Percentiles rank a stretch among this genome's conserved stretches.
Conservation (phyloP, 1,284 basidiomycete genomes). For the Psilocybe mexicana region DNA sequence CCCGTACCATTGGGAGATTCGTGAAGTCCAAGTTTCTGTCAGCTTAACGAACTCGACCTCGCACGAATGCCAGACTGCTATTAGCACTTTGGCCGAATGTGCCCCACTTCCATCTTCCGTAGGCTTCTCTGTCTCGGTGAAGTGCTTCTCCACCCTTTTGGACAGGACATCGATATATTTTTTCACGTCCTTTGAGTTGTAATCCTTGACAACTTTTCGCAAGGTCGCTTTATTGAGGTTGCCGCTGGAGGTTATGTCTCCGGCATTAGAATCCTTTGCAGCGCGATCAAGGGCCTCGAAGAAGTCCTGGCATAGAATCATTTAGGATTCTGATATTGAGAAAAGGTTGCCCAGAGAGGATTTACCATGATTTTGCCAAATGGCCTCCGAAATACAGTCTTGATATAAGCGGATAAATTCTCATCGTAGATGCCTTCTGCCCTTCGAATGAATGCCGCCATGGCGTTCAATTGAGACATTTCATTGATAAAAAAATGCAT, state of each 20-base stretch:
- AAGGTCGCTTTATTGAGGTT: slow-evolving; percentile 78
- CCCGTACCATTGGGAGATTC: slow-evolving; percentile 77
- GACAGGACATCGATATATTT: slow-evolving; percentile 85
- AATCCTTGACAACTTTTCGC: slow-evolving; percentile 87
- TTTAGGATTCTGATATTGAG: slow-evolving; percentile 1
- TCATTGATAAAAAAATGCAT: slow-evolving; percentile 93
- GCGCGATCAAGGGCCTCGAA: slow-evolving; percentile 91
- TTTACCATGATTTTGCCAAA: slow-evolving; percentile 87
- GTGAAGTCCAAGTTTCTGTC: slow-evolving; percentile 66
- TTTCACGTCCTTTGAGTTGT: slow-evolving; percentile 84
- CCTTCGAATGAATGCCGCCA: slow-evolving; percentile 67
- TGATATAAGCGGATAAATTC: slow-evolving; percentile 84
- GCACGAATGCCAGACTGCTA: slow-evolving; percentile 86
- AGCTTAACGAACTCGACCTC: slow-evolving; percentile 79
- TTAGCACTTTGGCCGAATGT: slow-evolving; percentile 68
- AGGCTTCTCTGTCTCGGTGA: slow-evolving; percentile 74
- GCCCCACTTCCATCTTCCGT: slow-evolving; percentile 60
- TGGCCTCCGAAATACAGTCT: slow-evolving; percentile 83
- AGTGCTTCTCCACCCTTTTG: slow-evolving; percentile 95
- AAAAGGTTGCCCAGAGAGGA: slow-evolving; percentile 10
- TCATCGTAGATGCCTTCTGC: slow-evolving; percentile 88
- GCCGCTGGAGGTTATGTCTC: slow-evolving; percentile 77
- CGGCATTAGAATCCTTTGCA: slow-evolving; percentile 78
- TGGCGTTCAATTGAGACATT: slow-evolving; percentile 67
- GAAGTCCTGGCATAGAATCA: slow-evolving; percentile 68